Percentiles rank a stretch among this genome's conserved stretches.
Evolutionary conservation across 345 rosid genomes (phyloP).

Genomic region (Rhodamnia rubescens): DNA sequence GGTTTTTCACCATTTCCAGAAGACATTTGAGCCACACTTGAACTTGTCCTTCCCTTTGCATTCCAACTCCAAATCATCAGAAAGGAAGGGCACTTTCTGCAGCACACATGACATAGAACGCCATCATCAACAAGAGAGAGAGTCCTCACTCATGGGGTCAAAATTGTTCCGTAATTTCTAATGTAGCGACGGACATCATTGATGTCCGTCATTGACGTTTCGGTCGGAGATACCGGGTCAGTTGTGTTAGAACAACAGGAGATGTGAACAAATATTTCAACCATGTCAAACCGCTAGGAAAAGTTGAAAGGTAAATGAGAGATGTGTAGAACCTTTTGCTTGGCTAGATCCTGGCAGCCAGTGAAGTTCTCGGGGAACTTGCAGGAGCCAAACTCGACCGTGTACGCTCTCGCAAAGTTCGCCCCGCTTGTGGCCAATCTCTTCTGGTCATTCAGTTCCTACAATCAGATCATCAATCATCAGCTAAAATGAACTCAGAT

Average conservation of each 20-base stretch:
- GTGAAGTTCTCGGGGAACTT: conserved; percentile 99
- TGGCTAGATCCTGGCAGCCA: conserved; percentile 98
- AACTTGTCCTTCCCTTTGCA: conserved; percentile 94
- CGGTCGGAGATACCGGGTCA: neutral
- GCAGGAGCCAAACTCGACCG: conserved; percentile 86
- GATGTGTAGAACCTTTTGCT: conserved; percentile 59
- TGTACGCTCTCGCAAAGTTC: conserved; percentile 91
- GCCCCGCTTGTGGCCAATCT: conserved; percentile 96
- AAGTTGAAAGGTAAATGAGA: neutral
- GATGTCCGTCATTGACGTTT: neutral
- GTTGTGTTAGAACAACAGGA: neutral
- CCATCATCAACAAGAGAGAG: neutral
- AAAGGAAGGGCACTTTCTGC: conserved; percentile 91
- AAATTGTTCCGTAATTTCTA: neutral
- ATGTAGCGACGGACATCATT: neutral
- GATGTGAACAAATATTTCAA: neutral
- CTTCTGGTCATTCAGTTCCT: conserved; percentile 96
- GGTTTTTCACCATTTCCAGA: conserved; percentile 88
- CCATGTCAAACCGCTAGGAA: neutral
- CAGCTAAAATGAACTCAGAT: neutral
- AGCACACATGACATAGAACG: conserved; percentile 3
- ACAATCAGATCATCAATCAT: neutral
- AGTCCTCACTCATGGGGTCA: neutral
- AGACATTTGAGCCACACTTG: conserved; percentile 98
- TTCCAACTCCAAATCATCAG: conserved; percentile 76